Percentiles rank a stretch among this genome's conserved stretches.
phyloP scores from a whole-genome alignment of 768 basidiomycete species.

The Candolleomyces efflorescens region DNA sequence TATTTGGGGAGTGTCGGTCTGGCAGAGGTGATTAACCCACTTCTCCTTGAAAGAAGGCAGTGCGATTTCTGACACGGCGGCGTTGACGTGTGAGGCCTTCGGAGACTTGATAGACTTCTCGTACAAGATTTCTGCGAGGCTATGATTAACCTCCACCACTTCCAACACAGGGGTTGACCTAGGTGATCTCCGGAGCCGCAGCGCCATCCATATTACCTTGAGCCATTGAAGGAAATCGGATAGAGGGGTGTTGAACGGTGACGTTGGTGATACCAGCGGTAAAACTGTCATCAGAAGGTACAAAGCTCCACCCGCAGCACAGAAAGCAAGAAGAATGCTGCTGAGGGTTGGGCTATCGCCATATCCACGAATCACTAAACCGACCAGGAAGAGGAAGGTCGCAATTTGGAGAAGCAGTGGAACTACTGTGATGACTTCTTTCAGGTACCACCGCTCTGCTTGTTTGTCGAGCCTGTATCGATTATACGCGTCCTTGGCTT shows the following conservation, averaged over 20 bases:
- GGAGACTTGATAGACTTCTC: not conserved
- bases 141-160: not conserved
- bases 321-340: not conserved
- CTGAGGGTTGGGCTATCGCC: not conserved
- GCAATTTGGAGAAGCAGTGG: conserved; percentile 14
- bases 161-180: not conserved
- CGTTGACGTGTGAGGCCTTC: conserved; percentile 1
- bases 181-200: not conserved
- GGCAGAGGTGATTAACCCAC: not conserved
- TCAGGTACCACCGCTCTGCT: conserved; percentile 12
- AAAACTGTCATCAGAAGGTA: not conserved
- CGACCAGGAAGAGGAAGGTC: conserved; percentile 14
- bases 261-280: not conserved
- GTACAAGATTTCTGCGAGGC: conserved; percentile 1
- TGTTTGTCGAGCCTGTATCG: conserved; percentile 14
- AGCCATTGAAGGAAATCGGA: not conserved
- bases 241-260: conserved; percentile 3
- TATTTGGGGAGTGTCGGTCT: not conserved
- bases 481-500: conserved; percentile 15
- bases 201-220: not conserved
- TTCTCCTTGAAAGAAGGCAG: not conserved
- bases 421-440: conserved; percentile 11
- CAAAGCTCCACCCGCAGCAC: not conserved
- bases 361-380: conserved; percentile 8
- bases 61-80: conserved; percentile 2